Evolutionary conservation across 192 early-diverging fungal genomes (phyloP).

Genomic region (Umbelopsis ramanniana): DNA sequence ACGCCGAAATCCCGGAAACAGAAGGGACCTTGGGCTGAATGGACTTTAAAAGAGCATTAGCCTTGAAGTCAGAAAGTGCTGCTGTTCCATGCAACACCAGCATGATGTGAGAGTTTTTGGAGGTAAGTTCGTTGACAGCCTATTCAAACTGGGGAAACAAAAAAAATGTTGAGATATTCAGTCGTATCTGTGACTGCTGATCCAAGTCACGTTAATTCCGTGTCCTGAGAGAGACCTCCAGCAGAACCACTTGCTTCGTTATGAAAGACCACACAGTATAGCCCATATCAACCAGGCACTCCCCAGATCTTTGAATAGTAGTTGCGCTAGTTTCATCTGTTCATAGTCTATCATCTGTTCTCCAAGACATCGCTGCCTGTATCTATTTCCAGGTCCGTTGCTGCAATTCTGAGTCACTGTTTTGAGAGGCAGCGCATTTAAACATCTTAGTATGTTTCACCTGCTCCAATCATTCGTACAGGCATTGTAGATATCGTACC

Average conservation of each 20-base stretch:
- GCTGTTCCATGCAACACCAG: constrained; percentile 85
- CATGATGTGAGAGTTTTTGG: constrained; percentile 55
- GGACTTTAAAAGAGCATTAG: constrained; percentile 57
- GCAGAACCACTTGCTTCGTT: background rate
- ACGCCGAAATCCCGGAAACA: constrained; percentile 58
- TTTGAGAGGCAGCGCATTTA: background rate
- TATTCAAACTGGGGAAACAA: constrained; percentile 1
- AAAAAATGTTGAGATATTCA: background rate
- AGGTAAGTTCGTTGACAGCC: constrained; percentile 12
- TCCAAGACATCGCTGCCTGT: no score
- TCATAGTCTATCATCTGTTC: no score
- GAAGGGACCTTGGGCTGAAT: constrained; percentile 60
- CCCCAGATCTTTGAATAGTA: no score
- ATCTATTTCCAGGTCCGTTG: no score
- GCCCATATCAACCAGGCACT: no score
- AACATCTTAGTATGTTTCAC: no score
- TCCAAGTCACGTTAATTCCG: background rate
- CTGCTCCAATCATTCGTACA: no score
- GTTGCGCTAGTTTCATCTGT: no score
- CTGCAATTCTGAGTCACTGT: background rate
- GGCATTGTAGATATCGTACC: no score
- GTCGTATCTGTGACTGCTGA: background rate
- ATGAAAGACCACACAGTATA: no score
- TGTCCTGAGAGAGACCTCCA: no score
- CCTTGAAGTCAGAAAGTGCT: constrained; percentile 80